Conservation (phyloP, 306 rosid genomes). For the Purshia tridentata region DNA sequence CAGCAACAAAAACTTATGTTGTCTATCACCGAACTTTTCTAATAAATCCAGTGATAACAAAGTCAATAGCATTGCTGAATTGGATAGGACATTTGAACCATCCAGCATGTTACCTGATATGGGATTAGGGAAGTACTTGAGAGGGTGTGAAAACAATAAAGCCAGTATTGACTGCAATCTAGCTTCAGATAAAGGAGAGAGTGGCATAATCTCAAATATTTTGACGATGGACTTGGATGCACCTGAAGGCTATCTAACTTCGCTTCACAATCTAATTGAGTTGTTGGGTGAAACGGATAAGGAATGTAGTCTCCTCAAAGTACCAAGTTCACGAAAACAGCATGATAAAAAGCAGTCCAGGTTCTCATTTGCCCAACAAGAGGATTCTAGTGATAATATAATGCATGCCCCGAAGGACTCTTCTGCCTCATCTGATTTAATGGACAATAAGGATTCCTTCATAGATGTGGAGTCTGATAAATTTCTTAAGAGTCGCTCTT, state of each 20-base stretch:
- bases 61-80: neutral
- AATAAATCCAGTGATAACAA: neutral
- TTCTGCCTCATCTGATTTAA: constrained; percentile 3
- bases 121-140: constrained; percentile 37
- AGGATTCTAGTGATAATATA: constrained; percentile 41
- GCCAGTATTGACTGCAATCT: constrained; percentile 37
- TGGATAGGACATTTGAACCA: constrained; percentile 20
- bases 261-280: constrained; percentile 63
- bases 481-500: neutral
- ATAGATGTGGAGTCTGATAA: constrained; percentile 1
- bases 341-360: constrained; percentile 74
- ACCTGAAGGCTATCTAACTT: constrained; percentile 59
- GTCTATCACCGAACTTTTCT: neutral
- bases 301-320: constrained; percentile 38
- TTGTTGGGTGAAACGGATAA: constrained; percentile 57
- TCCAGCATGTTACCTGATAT: constrained; percentile 44
- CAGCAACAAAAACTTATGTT: neutral
- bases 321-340: constrained; percentile 59
- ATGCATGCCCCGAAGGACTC: neutral
- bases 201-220: constrained; percentile 85
- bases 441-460: neutral
- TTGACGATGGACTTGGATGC: constrained; percentile 69
- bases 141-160: constrained; percentile 32
- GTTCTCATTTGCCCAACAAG: constrained; percentile 88
- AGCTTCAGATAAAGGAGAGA: constrained; percentile 67